Evolutionary conservation across 1,284 basidiomycete species (phyloP).

Genomic region (Tylopilus orsonianus): DNA sequence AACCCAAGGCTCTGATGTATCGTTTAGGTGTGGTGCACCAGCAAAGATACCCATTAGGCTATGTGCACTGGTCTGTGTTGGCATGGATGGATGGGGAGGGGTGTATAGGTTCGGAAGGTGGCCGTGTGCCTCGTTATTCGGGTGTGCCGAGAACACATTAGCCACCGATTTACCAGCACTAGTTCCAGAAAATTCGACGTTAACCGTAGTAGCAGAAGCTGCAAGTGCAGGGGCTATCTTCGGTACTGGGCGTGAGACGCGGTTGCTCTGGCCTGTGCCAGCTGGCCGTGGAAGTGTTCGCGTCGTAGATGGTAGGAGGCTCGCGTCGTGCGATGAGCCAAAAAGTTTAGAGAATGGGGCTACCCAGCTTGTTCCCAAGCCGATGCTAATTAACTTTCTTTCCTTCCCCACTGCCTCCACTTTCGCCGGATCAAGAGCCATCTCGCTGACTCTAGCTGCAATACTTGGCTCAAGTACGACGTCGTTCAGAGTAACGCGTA

Average conservation of each 20-base stretch:
- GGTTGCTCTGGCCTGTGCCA: slow-evolving; percentile 23
- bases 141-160: slow-evolving; percentile 45
- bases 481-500: slow-evolving; percentile 86
- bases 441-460: slow-evolving; percentile 71
- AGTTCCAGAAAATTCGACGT: slow-evolving; percentile 86
- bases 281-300: slow-evolving; percentile 24
- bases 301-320: slow-evolving; percentile 11
- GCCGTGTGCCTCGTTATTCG: slow-evolving; percentile 24
- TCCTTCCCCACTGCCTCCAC: slow-evolving; percentile 43
- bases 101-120: slow-evolving; percentile 21
- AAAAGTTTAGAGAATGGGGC: slow-evolving; percentile 80
- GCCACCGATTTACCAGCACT: slow-evolving; percentile 76
- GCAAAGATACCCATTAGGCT: slow-evolving; percentile 81
- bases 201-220: slow-evolving; percentile 86
- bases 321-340: slow-evolving; percentile 30
- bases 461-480: slow-evolving; percentile 84
- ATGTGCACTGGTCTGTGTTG: slow-evolving; percentile 28
- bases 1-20: slow-evolving; percentile 60
- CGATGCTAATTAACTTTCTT: slow-evolving; percentile 25
- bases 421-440: slow-evolving; percentile 64
- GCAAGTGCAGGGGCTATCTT: slow-evolving; percentile 81
- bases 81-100: slow-evolving; percentile 18
- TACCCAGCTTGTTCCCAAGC: slow-evolving; percentile 63
- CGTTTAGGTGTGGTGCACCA: slow-evolving; percentile 60
- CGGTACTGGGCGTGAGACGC: slow-evolving; percentile 48